These are phyloP conservation scores for Cyberlindnera saturnus DNA, from an alignment of 805 yeast genomes.

Conservation along the genomic window DNA sequence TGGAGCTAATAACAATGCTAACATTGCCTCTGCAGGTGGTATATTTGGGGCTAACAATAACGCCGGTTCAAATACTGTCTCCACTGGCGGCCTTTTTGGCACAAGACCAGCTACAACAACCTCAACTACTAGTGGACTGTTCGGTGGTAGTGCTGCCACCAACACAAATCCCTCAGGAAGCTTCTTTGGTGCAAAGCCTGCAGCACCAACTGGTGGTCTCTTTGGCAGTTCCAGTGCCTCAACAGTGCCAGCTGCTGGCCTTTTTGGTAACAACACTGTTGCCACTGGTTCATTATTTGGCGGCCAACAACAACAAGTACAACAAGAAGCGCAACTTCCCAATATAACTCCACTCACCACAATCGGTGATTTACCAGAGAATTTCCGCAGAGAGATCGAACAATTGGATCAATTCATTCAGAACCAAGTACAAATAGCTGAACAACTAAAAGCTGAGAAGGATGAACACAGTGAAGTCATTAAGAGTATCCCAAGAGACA, in stretches of 20 bases:
- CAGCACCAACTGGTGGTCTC: slow-evolving; percentile 25
- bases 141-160: slow-evolving; percentile 18
- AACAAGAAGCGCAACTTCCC: slow-evolving; percentile 32
- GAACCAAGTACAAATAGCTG: slow-evolving; percentile 67
- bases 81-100: slow-evolving; percentile 11
- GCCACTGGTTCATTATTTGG: slow-evolving; percentile 12
- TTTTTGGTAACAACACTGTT: slow-evolving; percentile 21
- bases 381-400: slow-evolving; percentile 60
- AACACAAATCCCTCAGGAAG: slow-evolving; percentile 21
- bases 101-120: slow-evolving; percentile 2
- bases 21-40: slow-evolving; percentile 4
- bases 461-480: slow-evolving; percentile 59
- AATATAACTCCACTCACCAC: slow-evolving; percentile 67
- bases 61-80: neutral
- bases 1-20: neutral
- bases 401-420: slow-evolving; percentile 68
- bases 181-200: slow-evolving; percentile 32
- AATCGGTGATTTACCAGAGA: slow-evolving; percentile 69
- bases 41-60: slow-evolving; percentile 7
- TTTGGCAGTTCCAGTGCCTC: slow-evolving; percentile 29
- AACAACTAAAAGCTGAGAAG: slow-evolving; percentile 55
- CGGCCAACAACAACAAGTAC: slow-evolving; percentile 13
- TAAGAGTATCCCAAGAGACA: slow-evolving; percentile 68
- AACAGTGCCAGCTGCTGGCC: slow-evolving; percentile 15
- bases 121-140: slow-evolving; percentile 24